Conservation (phyloP, 352 stramenopile genomes). For the Globisporangium cystogenes region DNA sequence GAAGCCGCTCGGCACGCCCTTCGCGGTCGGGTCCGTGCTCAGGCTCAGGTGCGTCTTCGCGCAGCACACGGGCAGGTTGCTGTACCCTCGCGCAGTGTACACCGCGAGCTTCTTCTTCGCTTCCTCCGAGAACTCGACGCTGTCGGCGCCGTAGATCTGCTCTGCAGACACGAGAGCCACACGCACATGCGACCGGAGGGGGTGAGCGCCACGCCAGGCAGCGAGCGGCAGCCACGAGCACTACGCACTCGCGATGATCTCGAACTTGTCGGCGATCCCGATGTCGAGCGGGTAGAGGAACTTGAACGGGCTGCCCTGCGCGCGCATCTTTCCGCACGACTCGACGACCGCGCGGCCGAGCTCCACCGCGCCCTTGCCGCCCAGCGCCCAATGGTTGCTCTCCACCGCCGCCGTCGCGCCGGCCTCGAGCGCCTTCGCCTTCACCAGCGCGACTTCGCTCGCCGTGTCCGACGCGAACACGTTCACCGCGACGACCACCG, state of each 20-base stretch:
- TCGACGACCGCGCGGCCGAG: constrained; percentile 91
- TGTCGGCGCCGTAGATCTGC: constrained; percentile 96
- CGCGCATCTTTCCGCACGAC: constrained; percentile 83
- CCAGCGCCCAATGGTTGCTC: constrained; percentile 84
- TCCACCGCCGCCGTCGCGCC: constrained; percentile 95
- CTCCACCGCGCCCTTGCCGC: constrained; percentile 86
- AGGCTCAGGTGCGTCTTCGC: constrained; percentile 99
- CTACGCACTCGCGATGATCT: constrained; percentile 95
- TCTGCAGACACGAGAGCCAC: constrained; percentile 32
- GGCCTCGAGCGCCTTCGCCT: constrained; percentile 84
- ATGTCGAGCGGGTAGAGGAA: constrained; percentile 95
- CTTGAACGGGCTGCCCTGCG: constrained; percentile 83
- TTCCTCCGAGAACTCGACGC: constrained; percentile 93
- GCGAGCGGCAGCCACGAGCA: constrained; percentile 48
- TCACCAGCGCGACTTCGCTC: constrained; percentile 93
- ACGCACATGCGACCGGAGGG: constrained; percentile 33
- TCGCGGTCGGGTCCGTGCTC: constrained; percentile 90
- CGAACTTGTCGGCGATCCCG: constrained; percentile 94
- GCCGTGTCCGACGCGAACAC: constrained; percentile 63
- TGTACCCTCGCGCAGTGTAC: constrained; percentile 80
- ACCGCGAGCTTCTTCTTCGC: constrained; percentile 93
- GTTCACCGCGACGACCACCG: constrained; percentile 95
- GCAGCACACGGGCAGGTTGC: constrained; percentile 92
- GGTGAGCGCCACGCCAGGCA: constrained; percentile 54
- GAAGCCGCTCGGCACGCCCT: constrained; percentile 94